A percentile compares a stretch with the other conserved stretches of the same genome.
These are phyloP conservation scores for Aurantiochytrium sp. DNA, from an alignment of 108 stramenopile species.

Conservation along the genomic window DNA sequence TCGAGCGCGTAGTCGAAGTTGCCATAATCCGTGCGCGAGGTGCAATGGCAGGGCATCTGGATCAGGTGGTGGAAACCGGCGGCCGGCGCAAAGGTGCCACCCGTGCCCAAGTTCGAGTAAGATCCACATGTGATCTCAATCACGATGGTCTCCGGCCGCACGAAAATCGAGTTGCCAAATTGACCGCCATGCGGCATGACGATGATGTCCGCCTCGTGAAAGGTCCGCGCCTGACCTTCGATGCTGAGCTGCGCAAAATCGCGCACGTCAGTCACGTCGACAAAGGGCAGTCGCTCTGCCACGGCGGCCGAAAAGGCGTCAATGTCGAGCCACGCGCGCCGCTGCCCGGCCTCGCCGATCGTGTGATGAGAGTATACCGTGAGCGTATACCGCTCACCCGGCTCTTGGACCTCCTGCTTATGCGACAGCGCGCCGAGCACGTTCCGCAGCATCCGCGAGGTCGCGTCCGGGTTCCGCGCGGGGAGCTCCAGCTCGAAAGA, in stretches of 20 bases:
- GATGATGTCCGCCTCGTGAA: conserved; percentile 10
- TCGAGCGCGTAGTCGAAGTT: background rate
- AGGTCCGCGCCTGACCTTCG: background rate
- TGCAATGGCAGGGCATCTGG: background rate
- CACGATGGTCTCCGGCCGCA: background rate
- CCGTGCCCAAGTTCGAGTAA: background rate
- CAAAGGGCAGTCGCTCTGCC: background rate
- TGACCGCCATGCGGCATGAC: conserved; percentile 10
- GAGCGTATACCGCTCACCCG: background rate
- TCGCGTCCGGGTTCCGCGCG: background rate
- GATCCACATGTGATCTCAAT: background rate
- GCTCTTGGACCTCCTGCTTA: background rate
- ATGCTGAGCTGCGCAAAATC: background rate
- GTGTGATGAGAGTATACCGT: background rate
- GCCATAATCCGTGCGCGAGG: background rate
- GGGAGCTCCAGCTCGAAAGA: background rate
- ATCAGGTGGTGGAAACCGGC: background rate
- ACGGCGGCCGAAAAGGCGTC: no score
- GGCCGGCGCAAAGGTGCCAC: background rate
- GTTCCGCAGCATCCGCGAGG: background rate
- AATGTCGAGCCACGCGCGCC: background rate
- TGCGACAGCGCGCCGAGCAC: no score
- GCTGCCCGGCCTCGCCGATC: background rate
- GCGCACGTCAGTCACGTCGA: background rate
- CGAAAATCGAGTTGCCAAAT: background rate